Conservation (phyloP, 192 early-diverging fungal genomes). For the Tieghemiomyces parasiticus region DNA sequence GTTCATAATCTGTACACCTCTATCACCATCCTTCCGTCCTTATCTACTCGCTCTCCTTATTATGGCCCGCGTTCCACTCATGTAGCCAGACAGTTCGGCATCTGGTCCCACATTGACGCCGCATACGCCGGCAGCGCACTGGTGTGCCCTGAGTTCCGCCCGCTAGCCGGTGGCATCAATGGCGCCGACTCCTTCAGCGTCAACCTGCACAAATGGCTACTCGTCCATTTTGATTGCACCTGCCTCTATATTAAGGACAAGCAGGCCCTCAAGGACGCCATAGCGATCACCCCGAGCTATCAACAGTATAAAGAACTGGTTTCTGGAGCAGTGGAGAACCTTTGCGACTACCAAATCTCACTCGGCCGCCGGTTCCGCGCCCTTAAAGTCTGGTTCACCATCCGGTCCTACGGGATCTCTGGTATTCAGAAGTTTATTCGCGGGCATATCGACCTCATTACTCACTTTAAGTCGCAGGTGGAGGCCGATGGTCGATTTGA, state of each 20-base stretch:
- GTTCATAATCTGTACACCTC: no score
- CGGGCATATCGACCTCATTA: conserved; percentile 20
- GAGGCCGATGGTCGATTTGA: conserved; percentile 26
- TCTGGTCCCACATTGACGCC: conserved; percentile 53
- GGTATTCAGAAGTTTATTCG: conserved; percentile 36
- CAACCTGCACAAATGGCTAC: conserved; percentile 49
- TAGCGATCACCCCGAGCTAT: conserved; percentile 35
- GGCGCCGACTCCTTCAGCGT: conserved; percentile 40
- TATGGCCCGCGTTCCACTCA: no score
- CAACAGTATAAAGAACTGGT: conserved; percentile 23
- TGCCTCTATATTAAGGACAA: conserved; percentile 37
- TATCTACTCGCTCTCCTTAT: no score
- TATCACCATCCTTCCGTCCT: no score
- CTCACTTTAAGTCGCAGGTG: conserved; percentile 23
- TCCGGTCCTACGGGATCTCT: conserved; percentile 36
- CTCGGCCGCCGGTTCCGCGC: conserved; percentile 42
- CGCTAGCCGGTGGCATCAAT: conserved; percentile 28
- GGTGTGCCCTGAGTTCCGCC: conserved; percentile 38
- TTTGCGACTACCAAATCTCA: conserved; percentile 39
- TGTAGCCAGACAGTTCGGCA: no score
- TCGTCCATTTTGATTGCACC: conserved; percentile 50
- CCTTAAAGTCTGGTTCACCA: conserved; percentile 49
- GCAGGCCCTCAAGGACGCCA: conserved; percentile 27
- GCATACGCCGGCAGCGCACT: conserved; percentile 44
- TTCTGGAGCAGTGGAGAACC: conserved; percentile 29